Conservation (phyloP, 2,329 filamentous ascomycete genomes). For the Colletotrichum musicola region DNA sequence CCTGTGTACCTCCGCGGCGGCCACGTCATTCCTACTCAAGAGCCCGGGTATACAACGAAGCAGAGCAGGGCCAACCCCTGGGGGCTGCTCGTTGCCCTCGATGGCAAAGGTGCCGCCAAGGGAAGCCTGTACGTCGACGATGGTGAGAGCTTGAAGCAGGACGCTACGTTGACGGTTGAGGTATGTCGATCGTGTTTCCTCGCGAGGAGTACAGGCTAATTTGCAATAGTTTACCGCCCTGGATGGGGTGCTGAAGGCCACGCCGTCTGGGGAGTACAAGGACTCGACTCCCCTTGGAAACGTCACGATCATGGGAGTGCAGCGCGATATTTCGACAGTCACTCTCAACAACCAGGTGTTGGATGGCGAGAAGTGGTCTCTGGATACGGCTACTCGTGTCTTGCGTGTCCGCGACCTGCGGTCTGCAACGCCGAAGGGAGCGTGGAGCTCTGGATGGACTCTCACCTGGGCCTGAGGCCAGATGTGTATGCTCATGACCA, state of each 20-base stretch:
- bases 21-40: slow-evolving; percentile 74
- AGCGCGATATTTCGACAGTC: slow-evolving; percentile 55
- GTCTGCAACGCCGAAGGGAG: slow-evolving; percentile 13
- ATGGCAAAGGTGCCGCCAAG: slow-evolving; percentile 64
- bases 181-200: slow-evolving; percentile 46
- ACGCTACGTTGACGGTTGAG: slow-evolving; percentile 65
- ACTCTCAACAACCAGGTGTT: slow-evolving; percentile 64
- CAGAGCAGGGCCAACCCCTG: slow-evolving; percentile 74
- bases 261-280: slow-evolving; percentile 63
- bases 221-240: slow-evolving; percentile 55
- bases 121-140: slow-evolving; percentile 81
- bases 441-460: slow-evolving; percentile 21
- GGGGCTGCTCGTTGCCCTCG: slow-evolving; percentile 74
- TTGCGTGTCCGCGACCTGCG: slow-evolving; percentile 7
- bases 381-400: slow-evolving; percentile 11
- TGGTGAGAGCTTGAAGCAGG: slow-evolving; percentile 70
- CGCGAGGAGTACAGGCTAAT: slow-evolving; percentile 27
- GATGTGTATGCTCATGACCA: background rate
- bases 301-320: slow-evolving; percentile 72
- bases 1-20: slow-evolving; percentile 79
- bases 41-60: slow-evolving; percentile 75
- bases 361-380: slow-evolving; percentile 41
- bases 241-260: slow-evolving; percentile 59
- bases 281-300: slow-evolving; percentile 71
- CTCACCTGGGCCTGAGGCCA: slow-evolving; percentile 20